Percentiles rank a stretch among this genome's conserved stretches.
phyloP scores from a whole-genome alignment of 2,329 filamentous ascomycete genomes.

The Arthroderma sp. region DNA sequence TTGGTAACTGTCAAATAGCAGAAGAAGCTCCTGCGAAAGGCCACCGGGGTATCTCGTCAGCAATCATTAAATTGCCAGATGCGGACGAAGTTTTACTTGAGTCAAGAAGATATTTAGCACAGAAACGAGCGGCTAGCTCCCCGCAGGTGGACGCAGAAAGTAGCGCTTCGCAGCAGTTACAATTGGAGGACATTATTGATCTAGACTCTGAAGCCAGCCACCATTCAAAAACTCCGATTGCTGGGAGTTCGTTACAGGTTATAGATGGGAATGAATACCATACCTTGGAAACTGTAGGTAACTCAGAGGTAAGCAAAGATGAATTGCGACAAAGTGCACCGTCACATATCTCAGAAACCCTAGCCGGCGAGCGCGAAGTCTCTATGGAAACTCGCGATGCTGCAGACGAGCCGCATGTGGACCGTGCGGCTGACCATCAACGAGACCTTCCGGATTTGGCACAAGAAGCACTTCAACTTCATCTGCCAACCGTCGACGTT shows the following conservation, averaged over 20 bases:
- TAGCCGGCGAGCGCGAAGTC: neutral
- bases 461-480: conserved; percentile 6
- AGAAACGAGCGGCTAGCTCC: neutral
- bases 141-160: neutral
- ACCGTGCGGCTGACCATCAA: neutral
- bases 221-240: no score
- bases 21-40: neutral
- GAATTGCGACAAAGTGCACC: no score
- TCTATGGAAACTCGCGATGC: neutral
- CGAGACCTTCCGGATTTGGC: conserved; percentile 5
- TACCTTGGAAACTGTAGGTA: no score
- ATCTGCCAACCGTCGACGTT: neutral
- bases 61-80: conserved; percentile 2
- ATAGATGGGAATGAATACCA: no score
- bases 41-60: neutral
- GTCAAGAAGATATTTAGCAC: neutral
- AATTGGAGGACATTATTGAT: no score
- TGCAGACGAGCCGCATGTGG: conserved; percentile 1
- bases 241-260: no score
- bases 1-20: no score
- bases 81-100: conserved; percentile 2
- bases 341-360: no score
- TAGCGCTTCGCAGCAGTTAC: no score
- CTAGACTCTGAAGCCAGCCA: no score
- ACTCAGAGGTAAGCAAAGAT: no score